Percentiles rank a stretch among this genome's conserved stretches.
Evolutionary conservation across 1,284 basidiomycete genomes (phyloP).

Genomic region (Mycena sp.): DNA sequence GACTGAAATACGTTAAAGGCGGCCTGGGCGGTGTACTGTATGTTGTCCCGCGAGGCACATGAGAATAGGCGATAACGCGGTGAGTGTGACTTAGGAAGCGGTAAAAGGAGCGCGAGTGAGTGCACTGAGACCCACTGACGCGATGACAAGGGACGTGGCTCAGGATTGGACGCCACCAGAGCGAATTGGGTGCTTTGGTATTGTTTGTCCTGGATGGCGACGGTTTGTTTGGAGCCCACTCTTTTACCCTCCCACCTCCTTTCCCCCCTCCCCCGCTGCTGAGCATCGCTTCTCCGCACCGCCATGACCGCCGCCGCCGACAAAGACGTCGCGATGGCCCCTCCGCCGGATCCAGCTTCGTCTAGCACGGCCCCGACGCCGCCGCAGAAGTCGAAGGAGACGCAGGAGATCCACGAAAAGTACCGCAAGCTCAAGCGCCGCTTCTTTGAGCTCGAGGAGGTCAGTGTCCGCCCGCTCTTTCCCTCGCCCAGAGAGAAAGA

Average conservation of each 20-base stretch:
- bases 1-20: no score
- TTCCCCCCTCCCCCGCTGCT: not conserved
- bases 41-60: no score
- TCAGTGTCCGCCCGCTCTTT: slow-evolving; percentile 42
- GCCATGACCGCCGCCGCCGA: not conserved
- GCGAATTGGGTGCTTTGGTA: not conserved
- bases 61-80: no score
- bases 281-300: slow-evolving; percentile 1
- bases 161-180: not conserved
- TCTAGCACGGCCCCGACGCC: slow-evolving; percentile 28
- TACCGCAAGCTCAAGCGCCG: slow-evolving; percentile 69
- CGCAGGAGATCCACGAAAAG: slow-evolving; percentile 61
- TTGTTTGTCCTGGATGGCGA: slow-evolving; percentile 19
- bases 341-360: slow-evolving; percentile 49
- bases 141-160: no score
- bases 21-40: no score
- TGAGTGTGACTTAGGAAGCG: no score
- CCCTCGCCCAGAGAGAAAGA: slow-evolving; percentile 34
- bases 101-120: no score
- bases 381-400: slow-evolving; percentile 45
- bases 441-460: slow-evolving; percentile 74
- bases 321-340: slow-evolving; percentile 59
- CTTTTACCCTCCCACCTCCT: slow-evolving; percentile 12
- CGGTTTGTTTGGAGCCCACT: slow-evolving; percentile 19
- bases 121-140: no score